Conservation (phyloP, 2,329 filamentous ascomycete species). For the Colletotrichum costaricense region DNA sequence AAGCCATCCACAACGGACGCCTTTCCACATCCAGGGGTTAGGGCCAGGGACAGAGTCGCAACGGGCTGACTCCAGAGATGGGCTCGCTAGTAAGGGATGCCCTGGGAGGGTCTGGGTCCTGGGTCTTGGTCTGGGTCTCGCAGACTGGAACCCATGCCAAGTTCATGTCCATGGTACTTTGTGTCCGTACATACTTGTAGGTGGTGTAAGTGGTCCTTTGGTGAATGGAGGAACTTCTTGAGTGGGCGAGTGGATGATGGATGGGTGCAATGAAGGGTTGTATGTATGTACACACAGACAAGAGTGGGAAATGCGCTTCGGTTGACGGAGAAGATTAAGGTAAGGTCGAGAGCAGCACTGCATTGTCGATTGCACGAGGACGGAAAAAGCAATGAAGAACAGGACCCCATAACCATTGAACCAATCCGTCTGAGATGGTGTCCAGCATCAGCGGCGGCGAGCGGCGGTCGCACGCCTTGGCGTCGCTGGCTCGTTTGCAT, state of each 20-base stretch:
- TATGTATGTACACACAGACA: neutral
- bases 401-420: neutral
- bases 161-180: constrained; percentile 1
- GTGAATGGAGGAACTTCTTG: neutral
- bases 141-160: constrained; percentile 4
- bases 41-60: constrained; percentile 34
- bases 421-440: neutral
- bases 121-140: neutral
- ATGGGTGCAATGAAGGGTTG: neutral
- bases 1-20: constrained; percentile 34
- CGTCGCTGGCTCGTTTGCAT: constrained; percentile 22
- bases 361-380: neutral
- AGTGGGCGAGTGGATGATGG: neutral
- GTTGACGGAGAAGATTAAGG: constrained; percentile 5
- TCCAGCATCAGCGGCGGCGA: constrained; percentile 11
- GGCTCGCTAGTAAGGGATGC: constrained; percentile 30
- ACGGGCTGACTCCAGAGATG: constrained; percentile 35
- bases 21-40: constrained; percentile 31
- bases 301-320: neutral
- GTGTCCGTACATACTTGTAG: no score
- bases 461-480: constrained; percentile 28
- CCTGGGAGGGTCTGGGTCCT: constrained; percentile 19
- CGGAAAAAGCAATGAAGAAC: neutral
- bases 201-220: neutral
- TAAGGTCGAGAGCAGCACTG: neutral